Evolutionary conservation across 805 yeast genomes (phyloP).

Genomic region (Metschnikowia lunata): DNA sequence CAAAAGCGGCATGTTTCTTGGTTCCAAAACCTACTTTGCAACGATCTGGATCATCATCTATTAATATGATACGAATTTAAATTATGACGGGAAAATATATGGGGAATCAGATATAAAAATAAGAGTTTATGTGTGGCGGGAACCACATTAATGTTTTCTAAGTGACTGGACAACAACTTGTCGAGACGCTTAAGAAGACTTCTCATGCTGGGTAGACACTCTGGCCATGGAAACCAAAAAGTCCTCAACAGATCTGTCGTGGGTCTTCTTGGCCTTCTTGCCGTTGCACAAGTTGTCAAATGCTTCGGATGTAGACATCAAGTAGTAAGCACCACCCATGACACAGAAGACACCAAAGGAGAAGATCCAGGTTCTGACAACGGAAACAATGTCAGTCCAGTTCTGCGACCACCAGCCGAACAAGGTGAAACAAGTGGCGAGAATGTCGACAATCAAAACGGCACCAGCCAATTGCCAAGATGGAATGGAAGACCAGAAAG

Average conservation of each 20-base stretch:
- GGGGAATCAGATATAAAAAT: constrained; percentile 22
- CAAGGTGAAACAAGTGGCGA: constrained; percentile 87
- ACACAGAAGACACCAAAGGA: constrained; percentile 96
- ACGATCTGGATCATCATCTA: constrained; percentile 17
- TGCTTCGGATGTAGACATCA: constrained; percentile 77
- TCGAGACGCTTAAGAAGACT: constrained; percentile 48
- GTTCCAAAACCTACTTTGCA: no score
- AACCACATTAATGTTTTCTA: constrained; percentile 4
- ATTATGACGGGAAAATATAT: constrained; percentile 20
- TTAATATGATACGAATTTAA: constrained; percentile 27
- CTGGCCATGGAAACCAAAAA: constrained; percentile 83
- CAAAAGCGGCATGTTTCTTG: no score
- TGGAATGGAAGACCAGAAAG: constrained; percentile 95
- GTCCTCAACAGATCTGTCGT: constrained; percentile 74
- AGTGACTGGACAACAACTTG: neutral
- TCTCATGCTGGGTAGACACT: constrained; percentile 87
- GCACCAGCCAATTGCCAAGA: constrained; percentile 97
- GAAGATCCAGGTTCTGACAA: constrained; percentile 91
- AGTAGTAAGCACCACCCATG: constrained; percentile 94
- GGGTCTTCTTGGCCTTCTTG: constrained; percentile 56
- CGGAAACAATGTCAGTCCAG: constrained; percentile 94
- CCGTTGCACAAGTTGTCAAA: constrained; percentile 86
- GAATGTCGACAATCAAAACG: constrained; percentile 80
- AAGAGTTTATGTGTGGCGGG: constrained; percentile 1
- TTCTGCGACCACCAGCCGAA: constrained; percentile 98